Evolutionary conservation across 345 rosid species (phyloP), one percentile per base, ranked within the genome.

Genomic region (Triadica sebifera): DNA sequence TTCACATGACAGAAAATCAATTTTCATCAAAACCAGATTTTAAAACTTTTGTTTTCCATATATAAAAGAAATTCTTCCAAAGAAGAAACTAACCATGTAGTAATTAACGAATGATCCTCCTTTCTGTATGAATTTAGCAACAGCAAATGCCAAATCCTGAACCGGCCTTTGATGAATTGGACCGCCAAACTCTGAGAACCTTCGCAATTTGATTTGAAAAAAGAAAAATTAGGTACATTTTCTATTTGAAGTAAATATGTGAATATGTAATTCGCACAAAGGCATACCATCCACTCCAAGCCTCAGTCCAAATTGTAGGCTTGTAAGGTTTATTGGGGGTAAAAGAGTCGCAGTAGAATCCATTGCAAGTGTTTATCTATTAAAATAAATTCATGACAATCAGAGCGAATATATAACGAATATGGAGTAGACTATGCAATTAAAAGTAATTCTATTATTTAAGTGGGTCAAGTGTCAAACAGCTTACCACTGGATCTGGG

Each of bases 301-400:
- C 97, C 81, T 96, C 99, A 29, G 99, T 96, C 99, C 99, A 96
- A 25, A 96, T 85, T 20, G 89, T 83, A 51, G 99, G 99, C 82
- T 96, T 96, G 84, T 93, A 93, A 50, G 96, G 96, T 75, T 90
- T 90, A 84, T 96, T 96, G 3, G 99, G 98, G 58, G 91, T n/a
- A 82, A 96, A 96, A n/a, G 89, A 73, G 79, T 96, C 97, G 71
- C 99, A 96, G 86, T 96, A 96, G 84, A 96, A 96, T 61, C 99
- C 98, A 73, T 96, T 96, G 92, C 99, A 96, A 34, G 99, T 86
- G 86, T 96, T 96, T 69, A 96, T 96, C 99, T 93, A 84, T 69
- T 43, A 79, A 56, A 58, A 52, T 19, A n/a, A 50, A n/a, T 24
- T 72, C 29, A 49, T 6, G 6, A 22, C n/a, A 46, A 41, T 60